Conservation (phyloP, 2,329 filamentous ascomycete genomes). For the Fusarium tjaetaba region DNA sequence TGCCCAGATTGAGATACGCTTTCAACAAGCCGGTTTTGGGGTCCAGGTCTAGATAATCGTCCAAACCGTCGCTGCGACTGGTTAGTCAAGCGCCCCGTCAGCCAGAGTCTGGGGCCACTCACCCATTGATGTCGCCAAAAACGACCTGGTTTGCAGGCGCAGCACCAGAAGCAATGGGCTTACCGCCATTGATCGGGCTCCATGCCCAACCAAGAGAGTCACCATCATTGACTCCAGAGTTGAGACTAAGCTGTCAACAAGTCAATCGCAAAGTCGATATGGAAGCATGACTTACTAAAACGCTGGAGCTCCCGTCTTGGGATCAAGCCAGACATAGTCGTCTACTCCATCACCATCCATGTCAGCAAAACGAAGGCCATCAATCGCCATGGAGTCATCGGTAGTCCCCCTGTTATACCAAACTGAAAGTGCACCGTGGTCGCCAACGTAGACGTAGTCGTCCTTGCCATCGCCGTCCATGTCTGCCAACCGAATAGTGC, state of each 20-base stretch:
- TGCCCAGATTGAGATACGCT: not conserved
- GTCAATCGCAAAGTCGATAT: rapidly evolving
- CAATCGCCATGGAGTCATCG: not conserved
- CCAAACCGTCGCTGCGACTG: not conserved
- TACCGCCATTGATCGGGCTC: slow-evolving; percentile 5
- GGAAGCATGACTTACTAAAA: not conserved
- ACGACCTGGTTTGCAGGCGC: not conserved
- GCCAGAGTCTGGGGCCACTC: rapidly evolving
- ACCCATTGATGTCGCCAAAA: slow-evolving; percentile 15
- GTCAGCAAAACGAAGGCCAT: slow-evolving; percentile 14
- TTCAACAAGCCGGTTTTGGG: not conserved
- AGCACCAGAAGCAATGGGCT: slow-evolving; percentile 8
- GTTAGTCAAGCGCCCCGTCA: not conserved
- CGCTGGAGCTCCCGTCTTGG: not conserved
- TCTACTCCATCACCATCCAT: slow-evolving; percentile 18
- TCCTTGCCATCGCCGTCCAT: slow-evolving; percentile 30
- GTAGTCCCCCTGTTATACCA: slow-evolving; percentile 14
- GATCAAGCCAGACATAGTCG: slow-evolving; percentile 19
- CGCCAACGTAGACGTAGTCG: slow-evolving; percentile 33
- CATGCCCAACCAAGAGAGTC: slow-evolving; percentile 19
- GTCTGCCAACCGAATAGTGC: slow-evolving; percentile 28
- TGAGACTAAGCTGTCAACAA: not conserved
- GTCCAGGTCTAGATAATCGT: not conserved
- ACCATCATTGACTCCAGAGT: not conserved
- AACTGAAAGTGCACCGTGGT: slow-evolving; percentile 38